These are phyloP conservation scores for Coemansia sp. DNA, from an alignment of 192 early-diverging fungal genomes.

Conservation along the genomic window DNA sequence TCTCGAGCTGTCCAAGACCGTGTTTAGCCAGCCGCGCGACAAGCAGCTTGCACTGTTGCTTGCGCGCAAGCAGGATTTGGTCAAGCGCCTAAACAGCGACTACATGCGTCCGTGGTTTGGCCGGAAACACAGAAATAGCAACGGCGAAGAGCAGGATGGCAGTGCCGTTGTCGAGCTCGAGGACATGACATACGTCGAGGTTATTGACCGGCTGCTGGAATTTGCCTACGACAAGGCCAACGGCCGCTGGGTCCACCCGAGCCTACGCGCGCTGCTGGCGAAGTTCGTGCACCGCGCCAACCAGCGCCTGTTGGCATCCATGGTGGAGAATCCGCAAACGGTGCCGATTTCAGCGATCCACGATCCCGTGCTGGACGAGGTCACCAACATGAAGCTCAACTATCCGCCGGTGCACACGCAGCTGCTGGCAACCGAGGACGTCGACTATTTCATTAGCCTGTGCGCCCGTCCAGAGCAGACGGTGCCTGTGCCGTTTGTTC, in stretches of 20 bases:
- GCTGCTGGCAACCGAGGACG: slow-evolving; percentile 32
- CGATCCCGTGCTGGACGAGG: slow-evolving; percentile 56
- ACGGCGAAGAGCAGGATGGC: too few species aligned
- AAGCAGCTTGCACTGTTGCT: slow-evolving; percentile 71
- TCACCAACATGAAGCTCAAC: slow-evolving; percentile 72
- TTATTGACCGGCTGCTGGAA: slow-evolving; percentile 75
- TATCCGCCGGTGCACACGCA: slow-evolving; percentile 4
- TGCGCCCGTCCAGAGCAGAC: slow-evolving; percentile 65
- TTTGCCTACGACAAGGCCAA: slow-evolving; percentile 69
- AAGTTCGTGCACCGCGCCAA: slow-evolving; percentile 67
- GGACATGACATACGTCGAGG: too few species aligned
- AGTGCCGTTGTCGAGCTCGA: slow-evolving; percentile 67
- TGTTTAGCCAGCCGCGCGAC: slow-evolving; percentile 79
- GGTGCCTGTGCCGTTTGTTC: slow-evolving; percentile 85
- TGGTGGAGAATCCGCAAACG: slow-evolving; percentile 56
- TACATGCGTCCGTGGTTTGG: slow-evolving; percentile 97
- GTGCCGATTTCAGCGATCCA: slow-evolving; percentile 1
- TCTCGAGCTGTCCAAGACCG: slow-evolving; percentile 83
- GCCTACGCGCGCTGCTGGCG: slow-evolving; percentile 74
- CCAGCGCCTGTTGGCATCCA: slow-evolving; percentile 71
- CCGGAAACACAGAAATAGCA: slow-evolving; percentile 58
- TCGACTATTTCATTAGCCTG: slow-evolving; percentile 25
- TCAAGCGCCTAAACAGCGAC: slow-evolving; percentile 79
- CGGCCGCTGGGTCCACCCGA: slow-evolving; percentile 77
- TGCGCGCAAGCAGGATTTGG: slow-evolving; percentile 81